A percentile compares a stretch with the other conserved stretches of the same genome.
Conservation (phyloP, 768 basidiomycete species). For the Russula emetica region DNA sequence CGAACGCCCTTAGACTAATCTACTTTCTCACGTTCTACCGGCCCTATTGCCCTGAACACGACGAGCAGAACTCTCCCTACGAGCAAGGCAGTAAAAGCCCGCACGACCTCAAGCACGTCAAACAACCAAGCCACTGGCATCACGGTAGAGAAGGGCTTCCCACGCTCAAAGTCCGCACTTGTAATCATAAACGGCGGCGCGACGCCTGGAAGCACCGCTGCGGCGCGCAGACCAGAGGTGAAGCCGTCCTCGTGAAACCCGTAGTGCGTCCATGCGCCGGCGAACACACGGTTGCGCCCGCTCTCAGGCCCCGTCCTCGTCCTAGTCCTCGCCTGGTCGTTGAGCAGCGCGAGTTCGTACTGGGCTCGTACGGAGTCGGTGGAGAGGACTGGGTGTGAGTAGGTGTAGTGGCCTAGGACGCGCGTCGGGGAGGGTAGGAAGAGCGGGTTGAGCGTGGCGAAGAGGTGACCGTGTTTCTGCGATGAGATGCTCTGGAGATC, state of each 20-base stretch:
- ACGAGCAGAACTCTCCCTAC: neutral
- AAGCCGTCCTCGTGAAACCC: constrained; percentile 85
- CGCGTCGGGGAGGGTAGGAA: constrained; percentile 47
- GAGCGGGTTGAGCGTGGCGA: constrained; percentile 9
- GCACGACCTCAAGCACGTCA: neutral
- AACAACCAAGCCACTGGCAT: neutral
- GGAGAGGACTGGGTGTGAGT: constrained; percentile 68
- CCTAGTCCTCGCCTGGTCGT: constrained; percentile 30
- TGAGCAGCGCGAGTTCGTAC: constrained; percentile 46
- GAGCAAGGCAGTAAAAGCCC: neutral
- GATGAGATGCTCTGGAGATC: constrained; percentile 1
- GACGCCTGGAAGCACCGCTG: neutral
- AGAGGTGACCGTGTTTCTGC: neutral
- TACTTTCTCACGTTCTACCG: neutral
- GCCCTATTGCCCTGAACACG: neutral
- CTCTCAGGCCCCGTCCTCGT: neutral
- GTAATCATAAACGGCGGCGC: neutral
- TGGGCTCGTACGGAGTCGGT: constrained; percentile 54
- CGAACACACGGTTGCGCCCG: constrained; percentile 56
- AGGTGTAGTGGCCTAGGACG: constrained; percentile 49
- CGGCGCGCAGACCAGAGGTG: constrained; percentile 41
- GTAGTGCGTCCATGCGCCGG: constrained; percentile 69
- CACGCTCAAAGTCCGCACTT: neutral
- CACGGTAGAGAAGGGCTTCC: neutral
- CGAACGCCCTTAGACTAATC: neutral